Conservation (phyloP, 768 basidiomycete genomes). For the Hygrophorus pudorinus region DNA sequence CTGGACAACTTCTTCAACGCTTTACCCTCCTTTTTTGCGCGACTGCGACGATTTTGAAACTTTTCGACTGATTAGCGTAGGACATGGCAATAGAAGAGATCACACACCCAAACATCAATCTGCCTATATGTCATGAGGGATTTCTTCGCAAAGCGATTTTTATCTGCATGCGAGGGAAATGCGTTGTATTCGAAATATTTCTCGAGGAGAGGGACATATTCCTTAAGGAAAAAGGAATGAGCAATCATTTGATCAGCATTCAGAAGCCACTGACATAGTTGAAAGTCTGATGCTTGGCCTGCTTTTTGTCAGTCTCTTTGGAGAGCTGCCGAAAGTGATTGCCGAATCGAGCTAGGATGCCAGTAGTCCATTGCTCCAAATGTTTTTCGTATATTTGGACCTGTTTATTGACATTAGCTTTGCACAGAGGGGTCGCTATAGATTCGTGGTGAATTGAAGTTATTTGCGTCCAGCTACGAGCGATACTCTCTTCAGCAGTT, state of each 20-base stretch:
- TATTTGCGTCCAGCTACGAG: no score
- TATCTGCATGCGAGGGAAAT: conserved; percentile 34
- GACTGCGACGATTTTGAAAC: conserved; percentile 47
- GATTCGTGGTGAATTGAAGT: no score
- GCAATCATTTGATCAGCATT: not conserved
- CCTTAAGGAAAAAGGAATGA: conserved; percentile 22
- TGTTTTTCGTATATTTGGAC: no score
- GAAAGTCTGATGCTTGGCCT: conserved; percentile 10
- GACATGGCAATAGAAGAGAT: not conserved
- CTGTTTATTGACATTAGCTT: no score
- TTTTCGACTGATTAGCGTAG: conserved; percentile 12
- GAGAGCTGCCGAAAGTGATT: no score
- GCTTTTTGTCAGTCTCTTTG: no score
- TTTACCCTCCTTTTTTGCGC: conserved; percentile 24
- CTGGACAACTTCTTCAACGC: conserved; percentile 11
- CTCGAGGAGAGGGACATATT: conserved; percentile 35
- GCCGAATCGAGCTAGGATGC: no score
- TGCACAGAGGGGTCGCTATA: no score
- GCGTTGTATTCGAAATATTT: conserved; percentile 38
- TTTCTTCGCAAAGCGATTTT: conserved; percentile 28
- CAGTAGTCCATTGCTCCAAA: no score
- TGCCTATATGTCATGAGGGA: conserved; percentile 34
- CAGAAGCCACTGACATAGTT: conserved; percentile 12
- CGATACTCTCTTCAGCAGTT: no score
- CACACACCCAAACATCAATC: conserved; percentile 45